Conservation (phyloP, 179 eudicot genomes). For the Nepenthes alata region DNA sequence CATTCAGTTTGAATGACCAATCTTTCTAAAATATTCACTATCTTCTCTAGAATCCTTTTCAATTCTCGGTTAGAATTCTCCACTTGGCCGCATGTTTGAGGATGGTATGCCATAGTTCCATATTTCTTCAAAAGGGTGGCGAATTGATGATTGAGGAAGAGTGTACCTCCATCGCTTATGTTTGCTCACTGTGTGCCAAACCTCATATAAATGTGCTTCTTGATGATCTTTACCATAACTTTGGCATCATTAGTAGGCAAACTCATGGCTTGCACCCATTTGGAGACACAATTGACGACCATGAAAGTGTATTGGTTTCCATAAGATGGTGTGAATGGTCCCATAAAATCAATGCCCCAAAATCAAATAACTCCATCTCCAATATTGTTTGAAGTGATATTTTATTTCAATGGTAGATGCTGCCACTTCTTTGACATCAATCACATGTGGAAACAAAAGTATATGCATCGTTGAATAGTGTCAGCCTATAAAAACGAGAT, state of each 20-base stretch:
- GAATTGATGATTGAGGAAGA: neutral
- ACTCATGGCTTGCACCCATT: neutral
- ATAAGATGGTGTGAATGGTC: neutral
- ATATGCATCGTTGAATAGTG: neutral
- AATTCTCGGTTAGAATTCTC: neutral
- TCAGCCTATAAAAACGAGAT: conserved; percentile 6
- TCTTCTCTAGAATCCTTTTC: neutral
- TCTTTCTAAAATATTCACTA: neutral
- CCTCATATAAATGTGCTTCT: neutral
- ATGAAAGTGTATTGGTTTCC: neutral
- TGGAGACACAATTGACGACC: neutral
- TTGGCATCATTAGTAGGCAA: neutral
- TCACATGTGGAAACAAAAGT: neutral
- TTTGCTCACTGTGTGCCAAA: neutral
- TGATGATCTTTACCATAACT: neutral
- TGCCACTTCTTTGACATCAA: neutral
- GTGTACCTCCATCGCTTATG: neutral
- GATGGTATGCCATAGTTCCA: neutral
- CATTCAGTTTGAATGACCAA: neutral
- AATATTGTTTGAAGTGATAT: neutral
- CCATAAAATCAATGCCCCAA: neutral
- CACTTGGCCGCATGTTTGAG: neutral
- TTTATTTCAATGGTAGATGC: neutral
- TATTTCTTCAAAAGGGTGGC: neutral
- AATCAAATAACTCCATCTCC: neutral